Evolutionary conservation across 345 rosid species (phyloP).

Genomic region (Cardamine chenopodiifolia): DNA sequence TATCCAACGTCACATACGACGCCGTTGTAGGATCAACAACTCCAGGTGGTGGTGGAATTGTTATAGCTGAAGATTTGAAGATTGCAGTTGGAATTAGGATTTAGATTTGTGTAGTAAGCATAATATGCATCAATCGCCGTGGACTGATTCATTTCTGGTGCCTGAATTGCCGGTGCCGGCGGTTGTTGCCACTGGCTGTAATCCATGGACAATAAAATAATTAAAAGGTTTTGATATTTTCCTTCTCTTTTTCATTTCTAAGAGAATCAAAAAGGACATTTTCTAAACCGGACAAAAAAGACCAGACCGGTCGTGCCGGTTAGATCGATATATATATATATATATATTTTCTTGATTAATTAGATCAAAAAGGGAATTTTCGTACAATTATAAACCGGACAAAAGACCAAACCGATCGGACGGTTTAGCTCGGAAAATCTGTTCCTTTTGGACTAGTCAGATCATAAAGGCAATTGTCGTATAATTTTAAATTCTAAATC

Average conservation of each 20-base stretch:
- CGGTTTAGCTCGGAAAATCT: no score
- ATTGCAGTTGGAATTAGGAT: not conserved
- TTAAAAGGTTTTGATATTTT: not conserved
- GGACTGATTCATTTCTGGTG: slow-evolving; percentile 12
- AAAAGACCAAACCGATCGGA: not conserved
- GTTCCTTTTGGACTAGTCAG: no score
- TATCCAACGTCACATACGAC: slow-evolving; percentile 16
- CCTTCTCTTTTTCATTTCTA: not conserved
- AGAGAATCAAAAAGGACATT: not conserved
- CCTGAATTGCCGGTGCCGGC: slow-evolving; percentile 2
- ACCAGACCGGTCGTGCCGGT: no score
- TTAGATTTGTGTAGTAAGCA: slow-evolving; percentile 26
- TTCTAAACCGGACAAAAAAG: not conserved
- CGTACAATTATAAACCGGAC: not conserved
- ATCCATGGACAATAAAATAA: not conserved
- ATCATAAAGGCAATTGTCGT: no score
- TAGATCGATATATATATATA: no score
- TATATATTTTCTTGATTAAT: no score
- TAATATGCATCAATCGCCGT: not conserved
- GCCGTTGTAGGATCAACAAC: slow-evolving; percentile 12
- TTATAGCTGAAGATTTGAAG: not conserved
- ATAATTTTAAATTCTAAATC: no score
- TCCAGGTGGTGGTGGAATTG: slow-evolving; percentile 43
- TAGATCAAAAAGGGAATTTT: not conserved
- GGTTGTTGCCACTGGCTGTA: slow-evolving; percentile 20